Evolutionary conservation across 1,284 basidiomycete species (phyloP).

Genomic region (Wallemia ichthyophaga): DNA sequence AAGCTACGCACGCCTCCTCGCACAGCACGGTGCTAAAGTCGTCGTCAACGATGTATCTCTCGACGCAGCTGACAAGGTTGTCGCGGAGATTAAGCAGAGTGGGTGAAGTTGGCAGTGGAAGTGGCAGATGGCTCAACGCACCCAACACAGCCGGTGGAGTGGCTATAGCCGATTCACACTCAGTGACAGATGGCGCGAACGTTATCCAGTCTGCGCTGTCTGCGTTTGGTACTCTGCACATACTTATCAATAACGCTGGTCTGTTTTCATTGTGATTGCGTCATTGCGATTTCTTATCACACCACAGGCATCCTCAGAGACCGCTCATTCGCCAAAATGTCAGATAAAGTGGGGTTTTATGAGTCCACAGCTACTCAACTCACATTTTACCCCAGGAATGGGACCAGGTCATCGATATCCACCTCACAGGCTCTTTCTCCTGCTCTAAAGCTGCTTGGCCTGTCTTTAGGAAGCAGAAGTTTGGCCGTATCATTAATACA

Average conservation of each 20-base stretch:
- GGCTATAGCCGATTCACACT: conserved; percentile 60
- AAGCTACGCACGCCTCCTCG: conserved; percentile 73
- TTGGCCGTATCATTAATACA: conserved; percentile 75
- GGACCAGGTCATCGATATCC: conserved; percentile 62
- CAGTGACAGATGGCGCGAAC: conserved; percentile 59
- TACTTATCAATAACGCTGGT: conserved; percentile 87
- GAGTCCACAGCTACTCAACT: neutral
- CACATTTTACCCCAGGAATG: conserved; percentile 27
- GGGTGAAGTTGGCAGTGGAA: no score
- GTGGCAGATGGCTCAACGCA: conserved; percentile 8
- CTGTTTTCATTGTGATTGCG: conserved; percentile 11
- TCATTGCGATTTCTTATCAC: conserved; percentile 22
- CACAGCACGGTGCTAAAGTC: conserved; percentile 66
- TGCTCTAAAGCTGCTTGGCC: conserved; percentile 94
- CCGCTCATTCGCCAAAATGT: conserved; percentile 59
- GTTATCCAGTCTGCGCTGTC: conserved; percentile 67
- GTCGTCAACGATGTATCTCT: conserved; percentile 84
- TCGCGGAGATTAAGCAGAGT: conserved; percentile 65
- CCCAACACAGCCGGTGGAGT: conserved; percentile 38
- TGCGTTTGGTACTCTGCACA: conserved; percentile 52
- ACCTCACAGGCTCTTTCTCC: conserved; percentile 80
- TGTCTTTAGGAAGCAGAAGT: conserved; percentile 38
- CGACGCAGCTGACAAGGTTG: conserved; percentile 68
- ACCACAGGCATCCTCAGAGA: conserved; percentile 13
- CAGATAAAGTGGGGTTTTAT: conserved; percentile 23